Conservation (phyloP, 768 basidiomycete genomes). For the Paxillus ammoniavirescens region DNA sequence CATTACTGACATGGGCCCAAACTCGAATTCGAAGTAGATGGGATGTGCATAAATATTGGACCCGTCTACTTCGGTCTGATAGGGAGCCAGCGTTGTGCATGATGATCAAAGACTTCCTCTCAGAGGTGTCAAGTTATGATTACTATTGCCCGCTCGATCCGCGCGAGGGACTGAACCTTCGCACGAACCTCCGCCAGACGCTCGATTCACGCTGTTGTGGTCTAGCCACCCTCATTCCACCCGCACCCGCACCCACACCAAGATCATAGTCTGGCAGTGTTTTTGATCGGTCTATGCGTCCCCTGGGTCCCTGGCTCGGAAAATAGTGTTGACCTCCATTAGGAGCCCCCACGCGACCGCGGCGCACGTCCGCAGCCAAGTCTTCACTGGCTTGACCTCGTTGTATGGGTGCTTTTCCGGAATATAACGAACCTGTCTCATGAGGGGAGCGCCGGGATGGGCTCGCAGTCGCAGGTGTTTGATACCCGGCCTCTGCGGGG, state of each 20-base stretch:
- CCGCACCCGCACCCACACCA: background rate
- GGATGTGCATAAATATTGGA: background rate
- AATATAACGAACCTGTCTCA: conserved; percentile 7
- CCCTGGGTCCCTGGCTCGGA: conserved; percentile 4
- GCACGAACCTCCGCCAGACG: conserved; percentile 24
- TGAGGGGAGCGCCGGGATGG: conserved; percentile 19
- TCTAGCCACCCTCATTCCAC: background rate
- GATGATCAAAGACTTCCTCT: background rate
- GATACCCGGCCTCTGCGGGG: conserved; percentile 25
- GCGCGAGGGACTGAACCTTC: conserved; percentile 22
- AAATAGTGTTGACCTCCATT: background rate
- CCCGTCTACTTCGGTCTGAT: no score
- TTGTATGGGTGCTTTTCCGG: background rate
- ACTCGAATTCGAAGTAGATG: background rate
- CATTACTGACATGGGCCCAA: background rate
- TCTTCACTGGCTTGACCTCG: conserved; percentile 15
- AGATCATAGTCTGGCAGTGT: conserved; percentile 4
- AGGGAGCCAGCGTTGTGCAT: background rate
- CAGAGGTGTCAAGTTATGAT: background rate
- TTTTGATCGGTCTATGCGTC: conserved; percentile 5
- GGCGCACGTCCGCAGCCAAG: conserved; percentile 6
- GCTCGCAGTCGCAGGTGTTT: conserved; percentile 15
- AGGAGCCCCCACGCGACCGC: background rate
- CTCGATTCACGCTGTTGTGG: conserved; percentile 20
- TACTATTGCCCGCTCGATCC: conserved; percentile 20